Evolutionary conservation across 140 eudicot genomes (phyloP), one percentile per base, ranked within the genome.

Genomic region (Cichorium intybus): DNA sequence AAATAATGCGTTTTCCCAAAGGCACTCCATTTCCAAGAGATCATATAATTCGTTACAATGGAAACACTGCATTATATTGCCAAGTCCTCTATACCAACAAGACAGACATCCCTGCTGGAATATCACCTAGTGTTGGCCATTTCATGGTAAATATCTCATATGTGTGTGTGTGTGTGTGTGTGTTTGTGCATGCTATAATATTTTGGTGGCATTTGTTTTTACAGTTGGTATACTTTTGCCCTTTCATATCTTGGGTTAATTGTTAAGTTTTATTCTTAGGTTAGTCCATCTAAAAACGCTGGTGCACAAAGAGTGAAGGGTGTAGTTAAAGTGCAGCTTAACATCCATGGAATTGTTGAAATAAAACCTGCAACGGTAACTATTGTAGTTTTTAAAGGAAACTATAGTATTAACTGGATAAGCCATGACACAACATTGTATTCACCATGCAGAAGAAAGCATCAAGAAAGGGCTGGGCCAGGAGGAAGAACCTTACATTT

Each of bases 101-200:
- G 72, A 63, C 26, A 20, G 95, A 80, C 62, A 63, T 84, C 59
- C 90, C 97, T 60, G 50, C 88, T 17, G 90, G 96, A 68, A 14
- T 56, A 52, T 80, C 86, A 48, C 69, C 81, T 27, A 70, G 5
- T 60, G 46, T 82, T 53, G 82, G 95, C 79, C 55, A 54, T 18
- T 80, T 74, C 50, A 39, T 22, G 80, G 95, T 90, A 74, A 60
- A 29, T 48, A n/a, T 73, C 12, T 43, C 14, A 1, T 24, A 10
- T 50, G 12, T 10, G 1, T 35, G 14, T 10, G 12, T 3, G 3
- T 10, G 16, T 68, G 24, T 10, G 3, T 35, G n/a, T n/a, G n/a
- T 56, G 66, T 23, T 26, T 1, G 0, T 7, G 4, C 66, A 11
- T 37, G 27, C 8, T 41, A 62, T 41, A 61, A 39, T 7, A 59